Base-by-base conservation (phyloP, 495 filamentous ascomycete species). In the Penicillium bialowiezense region DNA sequence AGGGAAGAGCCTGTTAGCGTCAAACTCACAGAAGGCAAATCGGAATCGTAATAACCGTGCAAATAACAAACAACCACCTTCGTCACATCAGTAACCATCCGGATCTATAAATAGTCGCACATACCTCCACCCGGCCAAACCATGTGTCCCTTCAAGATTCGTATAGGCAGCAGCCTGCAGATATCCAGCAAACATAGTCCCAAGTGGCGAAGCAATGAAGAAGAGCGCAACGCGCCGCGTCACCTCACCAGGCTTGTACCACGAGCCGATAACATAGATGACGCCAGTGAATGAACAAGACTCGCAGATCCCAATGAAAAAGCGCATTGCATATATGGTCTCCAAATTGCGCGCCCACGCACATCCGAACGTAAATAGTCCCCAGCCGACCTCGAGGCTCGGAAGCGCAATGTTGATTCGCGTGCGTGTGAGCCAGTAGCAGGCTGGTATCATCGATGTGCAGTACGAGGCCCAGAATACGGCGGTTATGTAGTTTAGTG, bases 401-500 rank as follows among this genome's bases (percentile, higher is more conserved):
- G 58, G 58, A 1, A 41, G 14, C 21, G 44, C 40, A 15, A 60
- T 56, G 41, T 60, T 60, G 32, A 56, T 50, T 13, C 33, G 52
- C 4, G 40, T 49, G 7, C 52, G 39, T n/a, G 52, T 60, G 10
- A 60, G 19, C 19, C 39, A 41, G 38, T 60, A 60, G 36, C 56
- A 56, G 13, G 56, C 53, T 13, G 52, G 56, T 24, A 60, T 56
- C 52, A 59, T 59, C 2, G 56, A 52, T 7, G 43, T 50, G 42
- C 59, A 67, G 52, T 69, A 69, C 3, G 64, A 57, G 15, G 57
- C 62, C 66, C 62, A 67, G 48, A 67, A 69, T n/a, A 59, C 59
- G 7, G 62, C 59, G 2, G 58, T 68, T 31, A 69, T 64, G 20
- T 68, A 69, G 45, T 68, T 68, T 26, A 69, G 46, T 44, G 41